phyloP scores from a whole-genome alignment of 495 filamentous ascomycete genomes.

The Clavariopsis aquatica region DNA sequence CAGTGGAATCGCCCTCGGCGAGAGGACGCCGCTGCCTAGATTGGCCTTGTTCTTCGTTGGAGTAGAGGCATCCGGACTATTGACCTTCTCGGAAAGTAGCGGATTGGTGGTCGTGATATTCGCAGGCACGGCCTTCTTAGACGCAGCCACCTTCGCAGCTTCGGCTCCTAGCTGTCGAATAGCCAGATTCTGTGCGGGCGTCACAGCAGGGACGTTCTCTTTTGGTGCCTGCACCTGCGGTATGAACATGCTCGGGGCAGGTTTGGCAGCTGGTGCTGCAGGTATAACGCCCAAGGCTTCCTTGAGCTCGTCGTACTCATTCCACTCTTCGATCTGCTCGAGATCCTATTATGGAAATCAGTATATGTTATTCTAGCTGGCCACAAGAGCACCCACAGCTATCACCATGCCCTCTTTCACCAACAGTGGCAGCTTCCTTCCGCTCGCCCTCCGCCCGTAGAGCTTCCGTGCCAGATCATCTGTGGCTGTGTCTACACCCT shows the following conservation, averaged over 20 bases:
- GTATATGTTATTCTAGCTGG: background rate
- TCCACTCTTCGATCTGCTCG: conserved; percentile 96
- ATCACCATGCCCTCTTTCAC: conserved; percentile 85
- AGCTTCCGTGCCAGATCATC: conserved; percentile 89
- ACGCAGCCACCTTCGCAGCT: conserved; percentile 32
- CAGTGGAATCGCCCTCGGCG: conserved; percentile 25
- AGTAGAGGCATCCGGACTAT: conserved; percentile 17
- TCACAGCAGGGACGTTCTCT: conserved; percentile 19
- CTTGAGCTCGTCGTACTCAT: conserved; percentile 94
- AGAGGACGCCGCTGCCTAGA: conserved; percentile 19
- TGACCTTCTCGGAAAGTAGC: conserved; percentile 31
- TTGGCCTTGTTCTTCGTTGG: conserved; percentile 21
- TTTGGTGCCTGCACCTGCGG: conserved; percentile 15
- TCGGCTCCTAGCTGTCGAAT: conserved; percentile 35
- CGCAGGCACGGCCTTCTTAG: conserved; percentile 29
- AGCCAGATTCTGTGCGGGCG: conserved; percentile 29
- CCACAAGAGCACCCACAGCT: conserved; percentile 62
- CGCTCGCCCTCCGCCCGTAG: conserved; percentile 77
- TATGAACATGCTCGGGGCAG: background rate
- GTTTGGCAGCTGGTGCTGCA: conserved; percentile 3
- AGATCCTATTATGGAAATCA: conserved; percentile 63
- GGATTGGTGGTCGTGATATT: conserved; percentile 36
- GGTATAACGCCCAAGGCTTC: conserved; percentile 59
- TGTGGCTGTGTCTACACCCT: conserved; percentile 86
- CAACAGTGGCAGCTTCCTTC: conserved; percentile 82